Evolutionary conservation across 352 stramenopile genomes (phyloP), one percentile per base, ranked within the genome.

Genomic region (Phytophthora kernoviae): DNA sequence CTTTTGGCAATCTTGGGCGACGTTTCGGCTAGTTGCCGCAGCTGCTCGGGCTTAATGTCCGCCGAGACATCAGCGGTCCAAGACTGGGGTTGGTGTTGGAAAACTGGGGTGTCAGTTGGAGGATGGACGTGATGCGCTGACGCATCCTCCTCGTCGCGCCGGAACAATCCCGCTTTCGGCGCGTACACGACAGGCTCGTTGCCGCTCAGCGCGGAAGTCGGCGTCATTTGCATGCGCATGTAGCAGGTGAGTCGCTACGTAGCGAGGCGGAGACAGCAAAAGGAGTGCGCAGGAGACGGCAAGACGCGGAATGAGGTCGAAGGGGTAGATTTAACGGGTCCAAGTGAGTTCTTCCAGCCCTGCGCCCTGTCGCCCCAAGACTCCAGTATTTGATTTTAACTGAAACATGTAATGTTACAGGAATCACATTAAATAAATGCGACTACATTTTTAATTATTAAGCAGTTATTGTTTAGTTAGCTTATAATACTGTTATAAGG

Each of bases 141-240:
- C 52, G 43, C 61, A 53, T 70, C 68, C 33, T 67, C 57, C 42
- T 75, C 58, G 44, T 62, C 52, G 48, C 44, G 55, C 5, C 43
- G 58, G 53, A 62, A 66, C 22, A 50, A n/a, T n/a, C n/a, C n/a
- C n/a, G n/a, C n/a, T 58, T 77, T 70, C 27, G 63, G 50, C 44
- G 63, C 52, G 50, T 69, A 77, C 30, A 77, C 59, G 1, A 65
- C 66, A 17, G 62, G 47, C 44, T 76, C 61, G 21, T 53, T 39
- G 41, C 52, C 56, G 56, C 26, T 47, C 11, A 66, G 39, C 18
- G 52, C 51, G 22, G 65, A 51, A 33, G 50, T 59, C 36, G 60
- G 63, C 27, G 54, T 52, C 60, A 74, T 66, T 57, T 80, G 68
- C 68, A 75, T 83, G 59, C 59, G 74, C 74, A 83, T 80, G 52